Percentiles rank a stretch among this genome's conserved stretches.
phyloP scores from a whole-genome alignment of 2,329 filamentous ascomycete species.

The Fusarium camptoceras region DNA sequence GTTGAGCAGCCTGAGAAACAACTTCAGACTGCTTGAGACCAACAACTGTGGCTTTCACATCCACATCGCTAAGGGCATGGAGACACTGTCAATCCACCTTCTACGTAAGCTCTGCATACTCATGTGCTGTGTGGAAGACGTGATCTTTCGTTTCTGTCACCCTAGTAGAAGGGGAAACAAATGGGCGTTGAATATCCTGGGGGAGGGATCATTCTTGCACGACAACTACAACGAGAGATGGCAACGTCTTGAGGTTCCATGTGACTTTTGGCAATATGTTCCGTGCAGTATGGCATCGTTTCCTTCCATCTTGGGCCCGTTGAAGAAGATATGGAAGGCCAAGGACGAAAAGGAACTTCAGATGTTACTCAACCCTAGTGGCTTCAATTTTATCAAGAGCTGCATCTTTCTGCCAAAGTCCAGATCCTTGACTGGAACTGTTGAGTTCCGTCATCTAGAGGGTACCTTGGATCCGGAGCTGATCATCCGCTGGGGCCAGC shows the following conservation, averaged over 20 bases:
- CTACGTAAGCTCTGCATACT: slow-evolving; percentile 28
- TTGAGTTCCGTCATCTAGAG: slow-evolving; percentile 41
- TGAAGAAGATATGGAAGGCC: slow-evolving; percentile 28
- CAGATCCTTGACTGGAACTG: background rate
- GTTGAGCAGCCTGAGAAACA: slow-evolving; percentile 24
- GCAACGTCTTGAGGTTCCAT: background rate
- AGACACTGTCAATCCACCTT: slow-evolving; percentile 9
- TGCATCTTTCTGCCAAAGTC: slow-evolving; percentile 8
- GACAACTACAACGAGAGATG: background rate
- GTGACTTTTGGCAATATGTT: slow-evolving; percentile 26
- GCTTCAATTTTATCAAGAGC: background rate
- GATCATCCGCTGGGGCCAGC: slow-evolving; percentile 35
- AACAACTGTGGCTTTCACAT: slow-evolving; percentile 32
- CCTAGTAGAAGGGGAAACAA: background rate
- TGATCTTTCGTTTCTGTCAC: slow-evolving; percentile 30
- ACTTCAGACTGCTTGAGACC: slow-evolving; percentile 16
- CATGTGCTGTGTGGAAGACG: slow-evolving; percentile 25
- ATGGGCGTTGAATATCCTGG: background rate
- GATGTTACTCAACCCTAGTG: background rate
- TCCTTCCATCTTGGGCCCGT: background rate
- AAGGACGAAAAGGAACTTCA: background rate
- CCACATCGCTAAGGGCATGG: slow-evolving; percentile 30
- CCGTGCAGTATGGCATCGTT: background rate
- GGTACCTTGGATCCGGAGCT: slow-evolving; percentile 35
- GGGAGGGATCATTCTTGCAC: background rate